phyloP scores from a whole-genome alignment of 75 land plant species.

The Cupressus sempervirens region DNA sequence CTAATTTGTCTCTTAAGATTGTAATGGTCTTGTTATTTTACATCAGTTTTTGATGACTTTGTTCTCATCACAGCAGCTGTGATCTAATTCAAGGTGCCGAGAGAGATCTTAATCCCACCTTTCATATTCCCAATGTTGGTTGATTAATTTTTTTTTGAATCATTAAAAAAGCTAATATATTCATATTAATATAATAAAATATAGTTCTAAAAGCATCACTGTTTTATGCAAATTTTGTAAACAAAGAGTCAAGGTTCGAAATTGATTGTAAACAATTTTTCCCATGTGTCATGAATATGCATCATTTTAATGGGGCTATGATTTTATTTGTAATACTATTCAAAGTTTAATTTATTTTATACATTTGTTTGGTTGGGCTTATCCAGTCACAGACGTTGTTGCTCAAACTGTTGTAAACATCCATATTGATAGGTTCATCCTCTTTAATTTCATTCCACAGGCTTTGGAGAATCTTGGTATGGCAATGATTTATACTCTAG shows the following conservation, averaged over 20 bases:
- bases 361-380: background rate
- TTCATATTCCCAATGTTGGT: background rate
- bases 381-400: background rate
- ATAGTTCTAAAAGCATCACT: background rate
- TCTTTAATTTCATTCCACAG: slow-evolving; percentile 23
- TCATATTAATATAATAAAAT: background rate
- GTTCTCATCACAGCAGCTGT: background rate
- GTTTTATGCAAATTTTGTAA: background rate
- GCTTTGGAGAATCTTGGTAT: slow-evolving; percentile 93
- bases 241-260: background rate
- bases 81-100: background rate
- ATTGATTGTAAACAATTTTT: background rate
- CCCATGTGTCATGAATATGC: background rate
- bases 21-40: background rate
- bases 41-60: background rate
- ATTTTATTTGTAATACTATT: background rate
- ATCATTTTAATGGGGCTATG: background rate
- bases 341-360: background rate
- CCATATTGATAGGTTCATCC: slow-evolving; percentile 2
- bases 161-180: background rate
- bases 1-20: background rate
- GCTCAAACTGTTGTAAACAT: background rate
- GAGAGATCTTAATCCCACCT: background rate
- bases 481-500: slow-evolving; percentile 97
- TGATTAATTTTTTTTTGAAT: background rate